Conservation (phyloP, 768 basidiomycete genomes). For the Lactarius sp. region DNA sequence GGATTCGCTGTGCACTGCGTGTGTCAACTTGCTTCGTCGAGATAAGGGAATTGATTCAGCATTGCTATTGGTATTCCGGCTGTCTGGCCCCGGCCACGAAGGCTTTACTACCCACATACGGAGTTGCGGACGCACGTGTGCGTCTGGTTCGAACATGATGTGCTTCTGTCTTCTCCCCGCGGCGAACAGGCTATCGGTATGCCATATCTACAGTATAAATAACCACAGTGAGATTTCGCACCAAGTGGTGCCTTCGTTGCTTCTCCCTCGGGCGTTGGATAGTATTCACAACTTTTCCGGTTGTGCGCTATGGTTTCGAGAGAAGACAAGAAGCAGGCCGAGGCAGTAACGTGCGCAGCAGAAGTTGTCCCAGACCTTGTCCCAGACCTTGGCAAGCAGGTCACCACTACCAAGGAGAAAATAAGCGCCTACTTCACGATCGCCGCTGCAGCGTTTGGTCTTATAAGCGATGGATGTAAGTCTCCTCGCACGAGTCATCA, state of each 20-base stretch:
- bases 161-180: slow-evolving; percentile 3
- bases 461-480: slow-evolving; percentile 60
- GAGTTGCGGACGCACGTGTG: slow-evolving; percentile 12
- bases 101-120: background rate
- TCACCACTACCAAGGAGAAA: slow-evolving; percentile 31
- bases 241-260: background rate
- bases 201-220: slow-evolving; percentile 9
- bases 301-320: slow-evolving; percentile 1
- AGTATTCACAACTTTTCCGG: background rate
- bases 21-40: too few species aligned
- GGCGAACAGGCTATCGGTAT: background rate
- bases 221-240: background rate
- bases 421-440: slow-evolving; percentile 62
- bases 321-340: background rate
- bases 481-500: slow-evolving; percentile 5
- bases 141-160: background rate
- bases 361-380: slow-evolving; percentile 14
- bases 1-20: background rate
- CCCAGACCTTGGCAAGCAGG: slow-evolving; percentile 12
- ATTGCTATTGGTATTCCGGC: slow-evolving; percentile 1
- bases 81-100: background rate
- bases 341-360: background rate
- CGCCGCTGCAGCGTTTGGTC: slow-evolving; percentile 55
- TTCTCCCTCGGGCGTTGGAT: slow-evolving; percentile 5
- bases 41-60: background rate